Percentiles rank a stretch among this genome's conserved stretches.
Evolutionary conservation across 148 eudicot species (phyloP).

Genomic region (Dianthus caryophyllus): DNA sequence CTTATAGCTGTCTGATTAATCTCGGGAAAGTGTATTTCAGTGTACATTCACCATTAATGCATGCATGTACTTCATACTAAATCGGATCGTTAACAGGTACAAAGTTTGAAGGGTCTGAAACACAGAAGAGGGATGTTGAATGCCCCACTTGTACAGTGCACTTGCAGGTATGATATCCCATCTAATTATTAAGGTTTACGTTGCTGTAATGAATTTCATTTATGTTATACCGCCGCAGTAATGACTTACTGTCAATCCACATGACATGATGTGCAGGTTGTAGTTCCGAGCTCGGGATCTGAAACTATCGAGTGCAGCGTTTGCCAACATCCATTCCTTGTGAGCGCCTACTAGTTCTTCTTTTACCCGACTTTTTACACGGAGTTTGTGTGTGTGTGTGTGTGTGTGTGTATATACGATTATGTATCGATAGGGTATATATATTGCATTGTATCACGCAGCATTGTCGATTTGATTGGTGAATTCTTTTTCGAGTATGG

Average conservation of each 20-base stretch:
- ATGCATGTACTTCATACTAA: background rate
- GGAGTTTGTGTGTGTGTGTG: background rate
- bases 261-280: constrained; percentile 40
- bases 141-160: constrained; percentile 97
- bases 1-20: background rate
- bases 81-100: constrained; percentile 38
- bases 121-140: constrained; percentile 73
- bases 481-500: background rate
- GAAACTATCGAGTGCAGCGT: constrained; percentile 86
- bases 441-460: background rate
- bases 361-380: background rate
- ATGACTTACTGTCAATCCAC: background rate
- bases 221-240: background rate
- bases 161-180: constrained; percentile 55
- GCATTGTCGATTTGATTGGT: background rate
- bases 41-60: background rate
- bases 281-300: constrained; percentile 70
- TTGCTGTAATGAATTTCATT: background rate
- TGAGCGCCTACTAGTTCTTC: constrained; percentile 40
- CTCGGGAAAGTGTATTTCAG: background rate
- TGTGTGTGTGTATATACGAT: background rate
- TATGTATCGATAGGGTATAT: background rate
- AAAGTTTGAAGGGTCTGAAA: constrained; percentile 40
- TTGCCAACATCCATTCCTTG: constrained; percentile 83
- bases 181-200: background rate